Percentiles rank a stretch among this genome's conserved stretches.
Evolutionary conservation across 1,139 yeast genomes (phyloP).

Genomic region (Chernovozyma sophiae-reginae): DNA sequence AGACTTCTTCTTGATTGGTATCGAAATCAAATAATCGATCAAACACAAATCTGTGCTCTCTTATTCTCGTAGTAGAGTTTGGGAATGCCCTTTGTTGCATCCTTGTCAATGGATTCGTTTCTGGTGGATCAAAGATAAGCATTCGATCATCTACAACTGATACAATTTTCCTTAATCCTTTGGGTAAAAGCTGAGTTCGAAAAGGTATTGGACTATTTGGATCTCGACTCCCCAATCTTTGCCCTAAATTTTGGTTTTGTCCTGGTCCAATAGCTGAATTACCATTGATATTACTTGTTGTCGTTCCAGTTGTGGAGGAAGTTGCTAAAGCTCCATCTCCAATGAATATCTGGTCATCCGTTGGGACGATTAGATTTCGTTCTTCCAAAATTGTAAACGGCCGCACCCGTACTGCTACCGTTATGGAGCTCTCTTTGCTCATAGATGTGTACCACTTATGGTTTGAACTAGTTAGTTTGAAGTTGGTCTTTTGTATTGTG

Average conservation of each 20-base stretch:
- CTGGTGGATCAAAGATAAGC: constrained; percentile 88
- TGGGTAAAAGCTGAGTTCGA: constrained; percentile 27
- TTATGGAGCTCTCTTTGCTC: constrained; percentile 58
- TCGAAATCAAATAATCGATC: constrained; percentile 70
- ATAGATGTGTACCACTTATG: not conserved
- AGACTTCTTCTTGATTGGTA: constrained; percentile 65
- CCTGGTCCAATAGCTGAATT: not conserved
- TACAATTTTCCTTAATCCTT: constrained; percentile 66
- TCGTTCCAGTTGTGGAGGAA: constrained; percentile 9
- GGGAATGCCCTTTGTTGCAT: constrained; percentile 61
- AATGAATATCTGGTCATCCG: constrained; percentile 39
- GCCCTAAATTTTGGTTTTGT: constrained; percentile 3
- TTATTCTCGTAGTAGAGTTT: constrained; percentile 42
- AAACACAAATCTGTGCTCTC: constrained; percentile 80
- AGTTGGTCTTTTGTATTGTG: no score
- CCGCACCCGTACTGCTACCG: constrained; percentile 78
- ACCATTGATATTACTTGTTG: constrained; percentile 1
- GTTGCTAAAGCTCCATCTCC: constrained; percentile 55
- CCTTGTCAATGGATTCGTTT: constrained; percentile 59
- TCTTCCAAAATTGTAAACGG: constrained; percentile 70
- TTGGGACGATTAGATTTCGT: constrained; percentile 36
- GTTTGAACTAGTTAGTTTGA: no score
- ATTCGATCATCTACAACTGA: constrained; percentile 84
- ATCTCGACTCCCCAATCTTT: constrained; percentile 15
- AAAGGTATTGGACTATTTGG: constrained; percentile 6